phyloP scores from a whole-genome alignment of 129 eudicot species.

The Flaveria brownii region DNA sequence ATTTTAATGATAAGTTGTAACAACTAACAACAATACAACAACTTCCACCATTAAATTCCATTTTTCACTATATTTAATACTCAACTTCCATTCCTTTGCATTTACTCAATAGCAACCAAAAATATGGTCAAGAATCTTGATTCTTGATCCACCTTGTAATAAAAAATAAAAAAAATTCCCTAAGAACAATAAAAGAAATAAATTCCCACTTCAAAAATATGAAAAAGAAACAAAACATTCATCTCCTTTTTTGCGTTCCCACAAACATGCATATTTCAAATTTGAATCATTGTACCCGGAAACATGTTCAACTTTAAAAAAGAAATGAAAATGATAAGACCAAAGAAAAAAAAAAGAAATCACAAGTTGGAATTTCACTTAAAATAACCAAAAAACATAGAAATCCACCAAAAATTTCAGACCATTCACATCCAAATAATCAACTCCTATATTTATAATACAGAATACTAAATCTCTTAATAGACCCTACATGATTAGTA shows the following conservation, averaged over 20 bases:
- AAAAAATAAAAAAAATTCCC: background rate
- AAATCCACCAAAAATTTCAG: conserved; percentile 17
- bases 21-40: no score
- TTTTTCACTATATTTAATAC: no score
- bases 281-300: background rate
- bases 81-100: no score
- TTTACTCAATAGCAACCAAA: no score
- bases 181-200: conserved; percentile 6
- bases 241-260: background rate
- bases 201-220: conserved; percentile 6
- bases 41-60: no score
- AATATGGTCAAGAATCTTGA: no score
- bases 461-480: conserved; percentile 5
- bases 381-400: conserved; percentile 19
- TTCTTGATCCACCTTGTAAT: conserved; percentile 23
- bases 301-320: background rate
- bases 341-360: conserved; percentile 13
- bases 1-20: background rate
- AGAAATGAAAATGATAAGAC: background rate
- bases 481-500: conserved; percentile 29
- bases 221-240: conserved; percentile 6
- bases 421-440: no score
- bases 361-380: conserved; percentile 24
- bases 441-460: conserved; percentile 6
- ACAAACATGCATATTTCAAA: conserved; percentile 6